A percentile compares a stretch with the other conserved stretches of the same genome.
phyloP scores from a whole-genome alignment of 768 basidiomycete genomes.

The Psilocybe cyanescens region DNA sequence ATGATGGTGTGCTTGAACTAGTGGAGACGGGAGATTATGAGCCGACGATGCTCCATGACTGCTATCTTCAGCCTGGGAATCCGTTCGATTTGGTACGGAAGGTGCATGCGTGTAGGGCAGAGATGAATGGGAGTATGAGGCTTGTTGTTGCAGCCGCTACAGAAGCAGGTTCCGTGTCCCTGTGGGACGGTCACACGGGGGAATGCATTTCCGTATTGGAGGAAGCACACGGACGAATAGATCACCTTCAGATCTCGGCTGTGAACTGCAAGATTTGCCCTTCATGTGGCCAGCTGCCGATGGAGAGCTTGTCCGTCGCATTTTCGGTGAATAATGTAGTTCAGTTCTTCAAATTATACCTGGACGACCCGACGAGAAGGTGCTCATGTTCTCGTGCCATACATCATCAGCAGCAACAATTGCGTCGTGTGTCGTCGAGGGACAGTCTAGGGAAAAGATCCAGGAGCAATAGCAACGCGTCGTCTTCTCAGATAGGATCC shows the following conservation, averaged over 20 bases:
- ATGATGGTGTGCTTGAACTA: slow-evolving; percentile 71
- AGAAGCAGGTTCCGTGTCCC: slow-evolving; percentile 66
- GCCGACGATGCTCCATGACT: slow-evolving; percentile 45
- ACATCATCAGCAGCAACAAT: slow-evolving; percentile 15
- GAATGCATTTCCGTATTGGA: slow-evolving; percentile 68
- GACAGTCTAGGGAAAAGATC: slow-evolving; percentile 56
- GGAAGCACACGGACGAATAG: slow-evolving; percentile 60
- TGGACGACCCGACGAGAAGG: slow-evolving; percentile 58
- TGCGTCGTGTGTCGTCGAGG: slow-evolving; percentile 47
- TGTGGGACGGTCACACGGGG: slow-evolving; percentile 75
- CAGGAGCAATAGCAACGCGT: slow-evolving; percentile 60
- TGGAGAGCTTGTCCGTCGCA: slow-evolving; percentile 67
- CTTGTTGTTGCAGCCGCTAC: slow-evolving; percentile 67
- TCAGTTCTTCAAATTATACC: slow-evolving; percentile 64
- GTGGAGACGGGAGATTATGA: slow-evolving; percentile 52
- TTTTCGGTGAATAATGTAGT: slow-evolving; percentile 70
- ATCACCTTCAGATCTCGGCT: slow-evolving; percentile 61
- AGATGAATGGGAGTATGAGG: slow-evolving; percentile 52
- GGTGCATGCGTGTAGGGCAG: slow-evolving; percentile 55
- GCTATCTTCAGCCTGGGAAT: slow-evolving; percentile 62
- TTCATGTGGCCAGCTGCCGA: slow-evolving; percentile 69
- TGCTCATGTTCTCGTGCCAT: slow-evolving; percentile 68
- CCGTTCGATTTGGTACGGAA: slow-evolving; percentile 54
- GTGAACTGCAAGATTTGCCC: slow-evolving; percentile 61
- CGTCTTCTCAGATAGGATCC: slow-evolving; percentile 44